phyloP scores from a whole-genome alignment of 2,329 filamentous ascomycete species.

The Lasiodiplodia hormozganensis region DNA sequence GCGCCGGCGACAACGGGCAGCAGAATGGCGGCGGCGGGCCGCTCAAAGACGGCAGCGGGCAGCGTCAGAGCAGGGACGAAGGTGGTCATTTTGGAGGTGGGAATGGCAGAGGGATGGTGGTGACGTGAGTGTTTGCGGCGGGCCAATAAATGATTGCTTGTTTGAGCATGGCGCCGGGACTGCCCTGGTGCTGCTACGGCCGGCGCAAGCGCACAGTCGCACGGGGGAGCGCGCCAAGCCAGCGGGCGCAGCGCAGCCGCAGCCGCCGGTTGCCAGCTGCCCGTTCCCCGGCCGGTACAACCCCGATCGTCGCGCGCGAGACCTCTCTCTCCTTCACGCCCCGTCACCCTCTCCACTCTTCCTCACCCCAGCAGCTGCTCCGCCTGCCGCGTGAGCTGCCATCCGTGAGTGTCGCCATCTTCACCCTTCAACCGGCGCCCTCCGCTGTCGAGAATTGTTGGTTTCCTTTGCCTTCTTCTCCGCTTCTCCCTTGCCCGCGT shows the following conservation, averaged over 20 bases:
- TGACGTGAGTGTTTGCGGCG: slow-evolving; percentile 25
- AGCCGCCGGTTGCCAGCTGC: not conserved
- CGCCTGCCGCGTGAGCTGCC: slow-evolving; percentile 16
- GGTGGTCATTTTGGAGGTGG: slow-evolving; percentile 65
- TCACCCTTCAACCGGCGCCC: slow-evolving; percentile 33
- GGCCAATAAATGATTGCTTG: slow-evolving; percentile 5
- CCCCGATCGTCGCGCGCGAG: slow-evolving; percentile 23
- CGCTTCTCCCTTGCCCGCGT: slow-evolving; percentile 28
- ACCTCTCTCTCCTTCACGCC: slow-evolving; percentile 18
- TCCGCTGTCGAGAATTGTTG: slow-evolving; percentile 29
- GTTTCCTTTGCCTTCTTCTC: slow-evolving; percentile 30
- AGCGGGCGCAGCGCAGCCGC: not conserved
- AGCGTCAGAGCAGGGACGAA: slow-evolving; percentile 80
- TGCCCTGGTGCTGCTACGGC: slow-evolving; percentile 32
- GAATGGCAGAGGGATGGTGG: slow-evolving; percentile 13
- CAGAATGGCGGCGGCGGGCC: slow-evolving; percentile 75
- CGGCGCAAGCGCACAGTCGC: not conserved
- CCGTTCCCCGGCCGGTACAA: slow-evolving; percentile 14
- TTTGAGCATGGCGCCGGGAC: slow-evolving; percentile 31
- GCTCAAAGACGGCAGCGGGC: slow-evolving; percentile 73
- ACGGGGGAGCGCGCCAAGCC: not conserved
- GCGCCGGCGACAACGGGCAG: slow-evolving; percentile 77
- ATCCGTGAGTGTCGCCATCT: slow-evolving; percentile 32
- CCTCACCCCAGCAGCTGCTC: slow-evolving; percentile 16
- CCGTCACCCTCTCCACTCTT: slow-evolving; percentile 26